Percentiles rank a stretch among this genome's conserved stretches.
Conservation (phyloP, 2,329 filamentous ascomycete genomes). For the Xylaria arbuscula region DNA sequence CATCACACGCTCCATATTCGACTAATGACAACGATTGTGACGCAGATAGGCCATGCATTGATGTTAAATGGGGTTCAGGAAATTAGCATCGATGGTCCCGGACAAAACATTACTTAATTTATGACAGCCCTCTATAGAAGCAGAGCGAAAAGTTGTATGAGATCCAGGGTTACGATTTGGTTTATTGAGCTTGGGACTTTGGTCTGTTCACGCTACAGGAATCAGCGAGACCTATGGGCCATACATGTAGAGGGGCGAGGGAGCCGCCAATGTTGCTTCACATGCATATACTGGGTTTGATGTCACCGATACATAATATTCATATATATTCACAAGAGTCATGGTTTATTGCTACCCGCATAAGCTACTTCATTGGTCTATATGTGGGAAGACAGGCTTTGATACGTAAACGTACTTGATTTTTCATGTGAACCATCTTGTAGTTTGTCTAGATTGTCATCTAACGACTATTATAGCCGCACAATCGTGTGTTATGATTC, state of each 20-base stretch:
- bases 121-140: slow-evolving; percentile 22
- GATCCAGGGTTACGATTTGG: slow-evolving; percentile 39
- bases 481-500: no score
- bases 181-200: slow-evolving; percentile 34
- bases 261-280: slow-evolving; percentile 28
- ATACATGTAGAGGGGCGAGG: slow-evolving; percentile 36
- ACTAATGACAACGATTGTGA: slow-evolving; percentile 10
- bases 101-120: slow-evolving; percentile 7
- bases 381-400: no score
- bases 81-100: slow-evolving; percentile 8
- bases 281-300: slow-evolving; percentile 38
- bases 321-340: slow-evolving; percentile 15
- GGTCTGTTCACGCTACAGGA: slow-evolving; percentile 34
- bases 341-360: background rate
- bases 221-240: slow-evolving; percentile 24
- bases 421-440: no score
- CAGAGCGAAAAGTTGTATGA: slow-evolving; percentile 27
- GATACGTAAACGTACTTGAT: no score
- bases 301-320: slow-evolving; percentile 37
- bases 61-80: background rate
- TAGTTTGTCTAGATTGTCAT: no score
- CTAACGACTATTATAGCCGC: no score
- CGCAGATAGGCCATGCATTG: background rate
- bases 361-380: background rate
- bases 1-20: slow-evolving; percentile 2